phyloP scores from a whole-genome alignment of 768 basidiomycete species.

The Trametes sanguinea region DNA sequence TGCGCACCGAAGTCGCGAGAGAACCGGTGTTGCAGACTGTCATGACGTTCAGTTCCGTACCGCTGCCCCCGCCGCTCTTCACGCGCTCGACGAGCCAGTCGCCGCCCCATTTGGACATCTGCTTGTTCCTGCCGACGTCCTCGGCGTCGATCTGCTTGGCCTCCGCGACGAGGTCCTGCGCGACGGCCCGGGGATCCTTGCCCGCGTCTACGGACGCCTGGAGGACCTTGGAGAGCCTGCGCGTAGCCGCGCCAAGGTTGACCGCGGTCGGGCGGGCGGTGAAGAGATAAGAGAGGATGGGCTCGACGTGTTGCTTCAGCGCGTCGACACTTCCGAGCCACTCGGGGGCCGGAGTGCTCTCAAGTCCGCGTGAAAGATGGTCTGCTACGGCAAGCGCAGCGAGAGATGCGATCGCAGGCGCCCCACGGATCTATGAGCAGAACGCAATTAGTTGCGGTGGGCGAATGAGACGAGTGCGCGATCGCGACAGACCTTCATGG shows the following conservation, averaged over 20 bases:
- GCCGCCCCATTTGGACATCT: constrained; percentile 83
- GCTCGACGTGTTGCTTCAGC: constrained; percentile 56
- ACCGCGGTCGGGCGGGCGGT: constrained; percentile 96
- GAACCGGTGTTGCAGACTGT: constrained; percentile 99
- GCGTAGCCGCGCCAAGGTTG: constrained; percentile 86
- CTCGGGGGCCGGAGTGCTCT: constrained; percentile 47
- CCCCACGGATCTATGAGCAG: constrained; percentile 70
- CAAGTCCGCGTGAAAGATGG: constrained; percentile 57
- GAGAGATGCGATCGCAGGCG: constrained; percentile 92
- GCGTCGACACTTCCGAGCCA: constrained; percentile 55
- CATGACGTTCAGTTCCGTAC: constrained; percentile 69
- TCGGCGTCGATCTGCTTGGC: constrained; percentile 78
- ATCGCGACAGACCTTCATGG: constrained; percentile 78
- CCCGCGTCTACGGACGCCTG: constrained; percentile 38
- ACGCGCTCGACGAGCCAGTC: constrained; percentile 74
- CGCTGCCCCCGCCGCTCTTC: constrained; percentile 41
- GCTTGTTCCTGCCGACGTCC: constrained; percentile 83
- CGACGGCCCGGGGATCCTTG: constrained; percentile 46
- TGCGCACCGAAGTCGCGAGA: constrained; percentile 84
- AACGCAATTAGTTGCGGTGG: neutral
- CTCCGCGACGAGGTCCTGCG: constrained; percentile 64
- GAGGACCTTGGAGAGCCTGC: constrained; percentile 62
- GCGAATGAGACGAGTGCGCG: neutral
- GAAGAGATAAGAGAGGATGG: constrained; percentile 69
- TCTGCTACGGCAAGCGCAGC: constrained; percentile 79